Base-by-base conservation (phyloP, 2,329 filamentous ascomycete genomes). In the Cladorrhinum sp. region DNA sequence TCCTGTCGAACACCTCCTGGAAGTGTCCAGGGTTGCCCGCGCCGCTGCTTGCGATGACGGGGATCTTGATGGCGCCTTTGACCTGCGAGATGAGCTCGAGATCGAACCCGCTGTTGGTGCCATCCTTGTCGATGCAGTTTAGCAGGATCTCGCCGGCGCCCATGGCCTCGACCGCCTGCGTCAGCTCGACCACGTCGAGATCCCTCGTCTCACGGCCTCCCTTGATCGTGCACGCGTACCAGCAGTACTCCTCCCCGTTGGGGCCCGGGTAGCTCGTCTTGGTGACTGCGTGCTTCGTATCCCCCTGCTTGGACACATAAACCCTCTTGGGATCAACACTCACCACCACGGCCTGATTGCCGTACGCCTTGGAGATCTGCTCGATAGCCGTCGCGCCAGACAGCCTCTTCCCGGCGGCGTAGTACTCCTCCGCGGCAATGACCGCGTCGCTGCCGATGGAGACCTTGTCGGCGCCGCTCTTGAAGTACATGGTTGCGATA, bases 141-240 rank as follows among this genome's bases (percentile, higher is more conserved):
- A 99, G 85, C 56, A 99, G 79, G 61, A 99, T 90, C 80, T 99
- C 95, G 60, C 95, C 95, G 1, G 90, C 85, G 57, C 95, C 95
- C 92, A 99, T 96, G 60, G 91, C 92, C 78, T 99, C 92, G 36
- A 98, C 94, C 12, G 95, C 95, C 67, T 85, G 86, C 9, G 89
- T 86, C 9, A 99, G 84, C 77, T 98, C 90, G 14, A 93, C 85
- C 16, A 97, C 95, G 73, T 98, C 94, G 67, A 98, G 82, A 73
- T 98, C 92, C 62, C 93, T 86, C n/a, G 90, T 93, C 78, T 98
- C 94, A 63, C 95, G 87, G 6, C 95, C 95, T 52, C 95, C 95
- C 78, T 94, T 96, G 78, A 96, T 92, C 6, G 95, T 99, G 78
- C 95, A 98, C 61, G 95, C 93, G 74, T 97, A 99, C 94, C 94